phyloP scores from a whole-genome alignment of 768 basidiomycete species.

The Kwoniella bestiolae region DNA sequence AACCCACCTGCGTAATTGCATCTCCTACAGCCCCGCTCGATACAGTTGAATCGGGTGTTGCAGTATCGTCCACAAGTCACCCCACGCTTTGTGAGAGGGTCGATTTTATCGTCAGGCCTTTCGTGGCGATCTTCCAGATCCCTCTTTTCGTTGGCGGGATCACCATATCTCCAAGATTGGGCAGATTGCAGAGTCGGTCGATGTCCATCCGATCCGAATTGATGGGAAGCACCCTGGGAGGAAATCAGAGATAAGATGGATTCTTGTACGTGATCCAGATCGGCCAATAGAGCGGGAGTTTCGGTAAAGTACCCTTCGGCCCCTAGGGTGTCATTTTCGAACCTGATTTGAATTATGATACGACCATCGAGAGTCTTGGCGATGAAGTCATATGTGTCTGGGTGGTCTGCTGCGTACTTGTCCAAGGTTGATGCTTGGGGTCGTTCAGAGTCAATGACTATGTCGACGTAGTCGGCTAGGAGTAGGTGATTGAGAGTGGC shows the following conservation, averaged over 20 bases:
- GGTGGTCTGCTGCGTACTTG: background rate
- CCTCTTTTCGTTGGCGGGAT: background rate
- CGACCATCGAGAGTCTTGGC: background rate
- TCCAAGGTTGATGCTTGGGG: background rate
- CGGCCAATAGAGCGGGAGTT: background rate
- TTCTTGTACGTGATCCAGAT: background rate
- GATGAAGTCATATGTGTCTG: constrained; percentile 9
- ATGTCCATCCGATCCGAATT: background rate
- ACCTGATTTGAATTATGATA: constrained; percentile 3
- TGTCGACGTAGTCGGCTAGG: background rate
- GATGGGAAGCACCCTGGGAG: background rate
- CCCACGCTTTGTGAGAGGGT: background rate
- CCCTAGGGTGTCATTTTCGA: background rate
- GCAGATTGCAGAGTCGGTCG: background rate
- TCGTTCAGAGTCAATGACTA: background rate
- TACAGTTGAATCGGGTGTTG: background rate
- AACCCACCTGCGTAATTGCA: background rate
- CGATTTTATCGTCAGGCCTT: background rate
- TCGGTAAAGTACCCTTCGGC: constrained; percentile 1
- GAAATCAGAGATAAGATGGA: background rate
- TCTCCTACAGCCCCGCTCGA: background rate
- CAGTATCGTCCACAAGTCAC: background rate
- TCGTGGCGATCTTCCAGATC: background rate
- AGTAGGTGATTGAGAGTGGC: background rate
- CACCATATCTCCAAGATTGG: background rate